Conservation (phyloP, 371 early-diverging fungal genomes). For the Nosema muscidifuracis region DNA sequence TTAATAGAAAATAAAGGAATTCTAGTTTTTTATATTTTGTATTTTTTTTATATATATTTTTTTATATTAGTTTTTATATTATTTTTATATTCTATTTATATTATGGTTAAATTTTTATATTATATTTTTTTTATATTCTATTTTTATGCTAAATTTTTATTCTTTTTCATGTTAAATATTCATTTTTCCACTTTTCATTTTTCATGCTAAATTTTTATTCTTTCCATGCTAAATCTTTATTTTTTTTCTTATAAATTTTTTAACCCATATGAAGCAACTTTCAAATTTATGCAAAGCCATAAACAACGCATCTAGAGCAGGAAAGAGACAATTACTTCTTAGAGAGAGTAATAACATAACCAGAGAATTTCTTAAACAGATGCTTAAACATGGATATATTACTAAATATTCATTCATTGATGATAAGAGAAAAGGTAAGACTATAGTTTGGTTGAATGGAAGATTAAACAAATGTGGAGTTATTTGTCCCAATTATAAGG, state of each 20-base stretch:
- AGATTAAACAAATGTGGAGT: slow-evolving; percentile 99
- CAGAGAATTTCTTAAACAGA: slow-evolving; percentile 89
- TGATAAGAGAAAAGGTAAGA: slow-evolving; percentile 96
- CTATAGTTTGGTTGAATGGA: slow-evolving; percentile 92
- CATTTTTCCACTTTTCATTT: too few species aligned
- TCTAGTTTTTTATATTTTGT: too few species aligned
- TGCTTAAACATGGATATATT: slow-evolving; percentile 98
- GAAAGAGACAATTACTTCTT: slow-evolving; percentile 91
- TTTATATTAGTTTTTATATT: too few species aligned
- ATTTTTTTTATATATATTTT: too few species aligned
- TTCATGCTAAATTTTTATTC: too few species aligned
- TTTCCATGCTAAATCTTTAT: too few species aligned
- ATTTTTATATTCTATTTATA: background rate
- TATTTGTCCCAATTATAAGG: slow-evolving; percentile 96
- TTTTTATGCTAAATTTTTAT: background rate
- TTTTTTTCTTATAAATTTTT: too few species aligned
- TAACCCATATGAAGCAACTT: slow-evolving; percentile 45
- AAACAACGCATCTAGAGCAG: slow-evolving; percentile 93
- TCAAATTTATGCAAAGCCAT: slow-evolving; percentile 72
- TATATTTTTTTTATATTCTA: background rate
- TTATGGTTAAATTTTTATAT: background rate
- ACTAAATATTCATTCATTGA: slow-evolving; percentile 94
- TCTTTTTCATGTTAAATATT: background rate
- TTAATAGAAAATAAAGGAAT: too few species aligned
- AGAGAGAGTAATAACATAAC: slow-evolving; percentile 90